These are phyloP conservation scores for Penicillium fimorum DNA, from an alignment of 495 filamentous ascomycete genomes.

Conservation along the genomic window DNA sequence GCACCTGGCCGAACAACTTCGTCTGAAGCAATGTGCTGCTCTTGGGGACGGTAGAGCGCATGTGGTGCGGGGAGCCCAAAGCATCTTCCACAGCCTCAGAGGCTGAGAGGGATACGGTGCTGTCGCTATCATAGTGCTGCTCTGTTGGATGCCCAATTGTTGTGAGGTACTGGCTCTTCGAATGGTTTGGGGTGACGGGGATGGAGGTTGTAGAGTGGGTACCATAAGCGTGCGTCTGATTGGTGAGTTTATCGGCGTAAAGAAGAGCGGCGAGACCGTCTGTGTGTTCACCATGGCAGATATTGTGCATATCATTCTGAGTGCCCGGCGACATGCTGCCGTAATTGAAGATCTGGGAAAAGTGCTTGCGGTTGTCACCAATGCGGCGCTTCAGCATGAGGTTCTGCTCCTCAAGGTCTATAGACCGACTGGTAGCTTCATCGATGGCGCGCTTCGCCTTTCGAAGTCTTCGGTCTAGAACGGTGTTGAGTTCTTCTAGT, in stretches of 20 bases:
- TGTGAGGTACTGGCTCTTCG: constrained; percentile 54
- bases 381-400: constrained; percentile 77
- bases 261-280: constrained; percentile 75
- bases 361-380: constrained; percentile 79
- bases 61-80: constrained; percentile 12
- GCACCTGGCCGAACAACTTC: constrained; percentile 67
- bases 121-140: constrained; percentile 67
- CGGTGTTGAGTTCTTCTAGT: constrained; percentile 62
- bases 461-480: constrained; percentile 61
- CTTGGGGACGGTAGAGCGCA: constrained; percentile 33
- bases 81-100: constrained; percentile 64
- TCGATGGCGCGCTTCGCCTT: constrained; percentile 76
- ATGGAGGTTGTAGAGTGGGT: constrained; percentile 59
- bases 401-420: constrained; percentile 63
- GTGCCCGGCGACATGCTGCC: constrained; percentile 43
- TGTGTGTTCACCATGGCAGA: constrained; percentile 41
- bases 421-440: constrained; percentile 53
- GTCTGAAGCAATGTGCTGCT: constrained; percentile 54
- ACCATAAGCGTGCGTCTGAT: constrained; percentile 42
- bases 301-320: constrained; percentile 46
- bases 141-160: constrained; percentile 55
- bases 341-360: constrained; percentile 64
- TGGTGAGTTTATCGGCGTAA: constrained; percentile 69
- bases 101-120: constrained; percentile 73
- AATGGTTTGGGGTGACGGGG: constrained; percentile 66